A percentile compares a stretch with the other conserved stretches of the same genome.
Conservation (phyloP, 2,329 filamentous ascomycete genomes). For the Phaeomoniella chlamydospora region DNA sequence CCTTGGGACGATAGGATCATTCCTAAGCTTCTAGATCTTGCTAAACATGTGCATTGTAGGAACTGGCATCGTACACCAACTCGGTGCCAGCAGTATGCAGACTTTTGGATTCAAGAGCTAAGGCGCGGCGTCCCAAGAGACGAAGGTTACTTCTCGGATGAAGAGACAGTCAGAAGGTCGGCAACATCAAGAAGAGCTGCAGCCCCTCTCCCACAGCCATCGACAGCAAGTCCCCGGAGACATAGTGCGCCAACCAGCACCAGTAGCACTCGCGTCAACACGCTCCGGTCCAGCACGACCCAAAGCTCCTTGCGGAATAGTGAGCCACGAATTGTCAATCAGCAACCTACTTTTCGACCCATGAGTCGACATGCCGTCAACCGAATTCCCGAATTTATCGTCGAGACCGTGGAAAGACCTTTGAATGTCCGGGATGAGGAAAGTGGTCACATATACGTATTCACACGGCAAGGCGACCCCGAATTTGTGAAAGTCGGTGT, state of each 20-base stretch:
- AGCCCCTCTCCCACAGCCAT: background rate
- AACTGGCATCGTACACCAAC: conserved; percentile 1
- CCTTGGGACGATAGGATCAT: background rate
- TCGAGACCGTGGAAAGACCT: background rate
- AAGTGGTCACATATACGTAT: background rate
- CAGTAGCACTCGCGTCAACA: background rate
- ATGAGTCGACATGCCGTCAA: background rate
- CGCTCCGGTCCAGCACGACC: background rate
- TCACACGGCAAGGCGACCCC: background rate
- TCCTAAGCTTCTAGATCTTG: background rate
- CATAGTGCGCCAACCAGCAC: background rate
- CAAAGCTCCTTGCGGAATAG: background rate
- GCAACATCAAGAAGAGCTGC: background rate
- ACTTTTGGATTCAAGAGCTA: background rate
- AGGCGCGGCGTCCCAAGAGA: background rate
- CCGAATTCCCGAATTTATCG: background rate
- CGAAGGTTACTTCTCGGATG: too few species aligned
- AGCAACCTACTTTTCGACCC: background rate
- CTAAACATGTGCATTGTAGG: background rate
- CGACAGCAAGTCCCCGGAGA: too few species aligned
- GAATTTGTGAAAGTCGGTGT: conserved; percentile 1
- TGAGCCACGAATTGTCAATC: conserved; percentile 1
- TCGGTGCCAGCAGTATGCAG: background rate
- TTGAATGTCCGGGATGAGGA: background rate
- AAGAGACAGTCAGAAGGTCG: background rate